Percentiles rank a stretch among this genome's conserved stretches.
These are phyloP conservation scores for Didymellaceae sp. DNA, from an alignment of 2,329 filamentous ascomycete genomes.

Conservation along the genomic window DNA sequence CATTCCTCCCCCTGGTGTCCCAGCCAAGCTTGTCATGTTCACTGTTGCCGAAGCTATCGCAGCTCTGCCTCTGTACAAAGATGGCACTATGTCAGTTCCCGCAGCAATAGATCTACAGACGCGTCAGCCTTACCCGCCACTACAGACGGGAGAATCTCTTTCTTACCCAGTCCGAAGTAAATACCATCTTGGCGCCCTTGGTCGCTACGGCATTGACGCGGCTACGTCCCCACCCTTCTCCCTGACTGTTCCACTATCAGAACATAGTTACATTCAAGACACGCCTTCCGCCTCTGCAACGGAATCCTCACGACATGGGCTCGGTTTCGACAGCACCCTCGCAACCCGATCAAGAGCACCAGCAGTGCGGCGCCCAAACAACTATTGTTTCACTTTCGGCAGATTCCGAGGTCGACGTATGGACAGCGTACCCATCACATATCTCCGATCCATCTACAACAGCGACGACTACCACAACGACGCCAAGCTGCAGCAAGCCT, in stretches of 20 bases:
- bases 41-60: slow-evolving; percentile 18
- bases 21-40: slow-evolving; percentile 20
- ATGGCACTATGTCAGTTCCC: slow-evolving; percentile 5
- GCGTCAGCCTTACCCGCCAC: slow-evolving; percentile 7
- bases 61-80: slow-evolving; percentile 3
- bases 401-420: slow-evolving; percentile 11
- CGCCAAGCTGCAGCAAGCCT: slow-evolving; percentile 5
- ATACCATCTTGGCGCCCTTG: slow-evolving; percentile 23
- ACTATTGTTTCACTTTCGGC: slow-evolving; percentile 16
- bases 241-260: slow-evolving; percentile 8
- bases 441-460: slow-evolving; percentile 7
- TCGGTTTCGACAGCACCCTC: slow-evolving; percentile 4
- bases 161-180: slow-evolving; percentile 18
- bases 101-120: slow-evolving; percentile 5
- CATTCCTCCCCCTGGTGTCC: neutral
- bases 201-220: slow-evolving; percentile 14
- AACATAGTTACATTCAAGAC: neutral
- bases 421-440: slow-evolving; percentile 14
- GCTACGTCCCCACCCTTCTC: slow-evolving; percentile 2
- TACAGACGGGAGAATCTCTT: slow-evolving; percentile 15
- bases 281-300: neutral
- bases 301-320: slow-evolving; percentile 4
- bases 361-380: slow-evolving; percentile 4
- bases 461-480: slow-evolving; percentile 7
- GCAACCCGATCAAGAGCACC: neutral